These are phyloP conservation scores for Pistacia integerrima DNA, from an alignment of 345 rosid genomes.

Conservation along the genomic window DNA sequence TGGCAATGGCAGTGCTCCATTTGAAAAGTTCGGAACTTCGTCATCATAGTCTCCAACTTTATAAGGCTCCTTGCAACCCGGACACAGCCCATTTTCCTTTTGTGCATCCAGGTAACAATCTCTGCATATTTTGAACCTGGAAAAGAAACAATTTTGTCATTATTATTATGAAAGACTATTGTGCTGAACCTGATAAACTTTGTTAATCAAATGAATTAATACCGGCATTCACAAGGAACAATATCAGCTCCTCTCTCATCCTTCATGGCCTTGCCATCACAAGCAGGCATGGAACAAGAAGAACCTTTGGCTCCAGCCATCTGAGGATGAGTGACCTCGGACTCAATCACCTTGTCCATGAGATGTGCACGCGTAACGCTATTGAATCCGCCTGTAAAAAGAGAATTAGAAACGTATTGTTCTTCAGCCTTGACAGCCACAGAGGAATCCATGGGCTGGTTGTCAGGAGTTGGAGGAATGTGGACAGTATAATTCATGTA, in stretches of 20 bases:
- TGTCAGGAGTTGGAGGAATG: slow-evolving; percentile 92
- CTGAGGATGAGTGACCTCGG: slow-evolving; percentile 93
- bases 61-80: slow-evolving; percentile 91
- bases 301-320: slow-evolving; percentile 93
- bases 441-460: slow-evolving; percentile 72
- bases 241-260: slow-evolving; percentile 88
- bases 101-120: slow-evolving; percentile 92
- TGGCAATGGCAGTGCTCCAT: slow-evolving; percentile 68
- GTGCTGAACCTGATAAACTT: no score
- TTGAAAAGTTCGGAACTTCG: slow-evolving; percentile 51
- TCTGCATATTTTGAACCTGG: slow-evolving; percentile 90
- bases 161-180: no score
- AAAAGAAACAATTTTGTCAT: neutral
- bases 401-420: slow-evolving; percentile 86
- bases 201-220: neutral
- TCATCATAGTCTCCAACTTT: slow-evolving; percentile 71
- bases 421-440: slow-evolving; percentile 75
- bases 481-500: slow-evolving; percentile 92
- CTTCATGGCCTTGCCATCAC: slow-evolving; percentile 90
- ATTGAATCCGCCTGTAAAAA: slow-evolving; percentile 94
- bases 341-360: slow-evolving; percentile 96
- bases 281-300: slow-evolving; percentile 82
- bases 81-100: slow-evolving; percentile 78
- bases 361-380: slow-evolving; percentile 93
- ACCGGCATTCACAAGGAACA: slow-evolving; percentile 93